A percentile compares a stretch with the other conserved stretches of the same genome.
These are phyloP conservation scores for Yamadazyma phyllophila DNA, from an alignment of 805 yeast species.

Conservation along the genomic window DNA sequence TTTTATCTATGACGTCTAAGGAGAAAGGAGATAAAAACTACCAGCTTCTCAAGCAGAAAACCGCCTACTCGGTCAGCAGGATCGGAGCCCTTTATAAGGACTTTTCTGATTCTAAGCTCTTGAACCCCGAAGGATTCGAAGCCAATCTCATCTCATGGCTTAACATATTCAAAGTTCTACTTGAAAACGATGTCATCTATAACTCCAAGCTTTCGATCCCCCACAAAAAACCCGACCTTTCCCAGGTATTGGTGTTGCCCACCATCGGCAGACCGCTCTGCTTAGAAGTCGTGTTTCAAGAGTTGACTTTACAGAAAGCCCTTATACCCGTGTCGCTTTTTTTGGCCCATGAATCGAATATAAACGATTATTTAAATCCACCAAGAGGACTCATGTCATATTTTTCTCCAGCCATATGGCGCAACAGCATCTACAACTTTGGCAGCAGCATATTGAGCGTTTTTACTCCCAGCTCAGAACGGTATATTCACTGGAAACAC, in stretches of 20 bases:
- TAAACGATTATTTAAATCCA: slow-evolving; percentile 10
- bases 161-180: slow-evolving; percentile 13
- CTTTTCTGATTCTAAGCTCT: slow-evolving; percentile 25
- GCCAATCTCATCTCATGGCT: slow-evolving; percentile 43
- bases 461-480: slow-evolving; percentile 3
- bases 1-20: no score
- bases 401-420: slow-evolving; percentile 11
- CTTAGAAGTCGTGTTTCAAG: slow-evolving; percentile 23
- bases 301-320: slow-evolving; percentile 19
- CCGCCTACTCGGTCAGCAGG: slow-evolving; percentile 9
- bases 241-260: slow-evolving; percentile 23
- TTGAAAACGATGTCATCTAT: slow-evolving; percentile 14
- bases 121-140: slow-evolving; percentile 43
- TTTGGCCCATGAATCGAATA: slow-evolving; percentile 5
- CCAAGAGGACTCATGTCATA: slow-evolving; percentile 5
- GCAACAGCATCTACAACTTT: background rate
- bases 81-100: slow-evolving; percentile 29
- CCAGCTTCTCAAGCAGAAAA: slow-evolving; percentile 7
- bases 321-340: slow-evolving; percentile 20
- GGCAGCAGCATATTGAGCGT: background rate
- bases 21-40: background rate
- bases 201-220: slow-evolving; percentile 19
- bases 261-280: slow-evolving; percentile 31
- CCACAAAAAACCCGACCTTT: slow-evolving; percentile 12
- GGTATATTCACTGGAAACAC: slow-evolving; percentile 11